Evolutionary conservation across 208 protist genomes (phyloP).

Genomic region (Crithidia sp.): DNA sequence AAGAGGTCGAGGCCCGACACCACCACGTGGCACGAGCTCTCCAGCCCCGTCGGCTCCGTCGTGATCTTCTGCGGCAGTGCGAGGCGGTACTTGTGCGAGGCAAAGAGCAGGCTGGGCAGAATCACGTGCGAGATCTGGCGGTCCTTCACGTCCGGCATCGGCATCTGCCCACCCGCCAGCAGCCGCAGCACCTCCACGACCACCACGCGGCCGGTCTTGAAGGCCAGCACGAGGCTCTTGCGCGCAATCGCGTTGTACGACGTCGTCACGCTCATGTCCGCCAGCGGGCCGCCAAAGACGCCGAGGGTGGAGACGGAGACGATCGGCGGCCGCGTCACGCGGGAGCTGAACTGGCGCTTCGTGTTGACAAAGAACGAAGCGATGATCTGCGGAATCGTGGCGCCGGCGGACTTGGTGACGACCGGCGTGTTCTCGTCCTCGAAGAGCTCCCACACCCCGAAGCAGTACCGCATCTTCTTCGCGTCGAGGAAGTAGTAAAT

Average conservation of each 20-base stretch:
- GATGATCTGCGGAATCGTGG: slow-evolving; percentile 72
- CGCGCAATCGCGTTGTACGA: slow-evolving; percentile 76
- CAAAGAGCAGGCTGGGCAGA: slow-evolving; percentile 56
- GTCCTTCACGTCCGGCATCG: slow-evolving; percentile 48
- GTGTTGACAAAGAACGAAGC: slow-evolving; percentile 75
- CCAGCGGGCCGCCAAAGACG: slow-evolving; percentile 64
- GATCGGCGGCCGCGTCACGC: slow-evolving; percentile 68
- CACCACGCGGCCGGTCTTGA: slow-evolving; percentile 74
- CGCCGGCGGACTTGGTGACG: slow-evolving; percentile 62
- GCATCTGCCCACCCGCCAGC: slow-evolving; percentile 70
- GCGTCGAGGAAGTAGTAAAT: slow-evolving; percentile 90
- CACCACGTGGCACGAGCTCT: slow-evolving; percentile 88
- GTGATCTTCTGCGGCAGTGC: slow-evolving; percentile 57
- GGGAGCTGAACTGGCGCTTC: slow-evolving; percentile 79
- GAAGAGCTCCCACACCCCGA: slow-evolving; percentile 91
- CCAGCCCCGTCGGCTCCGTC: slow-evolving; percentile 77
- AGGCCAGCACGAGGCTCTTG: slow-evolving; percentile 85
- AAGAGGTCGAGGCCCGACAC: slow-evolving; percentile 89
- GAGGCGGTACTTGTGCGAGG: slow-evolving; percentile 76
- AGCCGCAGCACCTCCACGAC: slow-evolving; percentile 72
- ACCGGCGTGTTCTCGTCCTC: slow-evolving; percentile 59
- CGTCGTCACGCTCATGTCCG: slow-evolving; percentile 78
- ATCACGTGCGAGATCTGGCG: slow-evolving; percentile 72
- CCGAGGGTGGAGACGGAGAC: slow-evolving; percentile 73
- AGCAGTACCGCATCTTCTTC: slow-evolving; percentile 78